phyloP scores from a whole-genome alignment of 257 asterid genomes.

The Salvia hispanica region DNA sequence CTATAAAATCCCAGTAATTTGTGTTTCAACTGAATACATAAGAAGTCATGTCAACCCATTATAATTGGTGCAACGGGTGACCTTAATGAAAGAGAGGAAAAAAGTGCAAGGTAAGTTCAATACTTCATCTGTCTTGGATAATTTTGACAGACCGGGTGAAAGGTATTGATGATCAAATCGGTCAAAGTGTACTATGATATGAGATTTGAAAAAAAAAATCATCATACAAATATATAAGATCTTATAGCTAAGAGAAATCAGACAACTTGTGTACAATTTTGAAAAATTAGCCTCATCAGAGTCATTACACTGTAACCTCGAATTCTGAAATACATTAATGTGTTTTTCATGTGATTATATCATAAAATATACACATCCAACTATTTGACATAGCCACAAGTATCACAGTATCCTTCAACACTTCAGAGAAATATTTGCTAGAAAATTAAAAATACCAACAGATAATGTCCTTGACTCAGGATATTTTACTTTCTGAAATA shows the following conservation, averaged over 20 bases:
- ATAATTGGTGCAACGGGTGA: background rate
- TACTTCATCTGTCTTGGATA: background rate
- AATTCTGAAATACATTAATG: background rate
- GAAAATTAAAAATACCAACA: constrained; percentile 8
- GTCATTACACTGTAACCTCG: background rate
- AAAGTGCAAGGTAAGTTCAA: background rate
- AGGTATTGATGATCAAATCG: background rate
- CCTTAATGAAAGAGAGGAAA: background rate
- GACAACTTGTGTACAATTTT: no score
- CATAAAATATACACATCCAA: background rate
- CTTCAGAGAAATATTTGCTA: background rate
- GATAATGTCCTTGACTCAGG: background rate
- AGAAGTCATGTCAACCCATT: background rate
- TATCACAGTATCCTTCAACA: background rate
- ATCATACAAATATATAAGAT: background rate
- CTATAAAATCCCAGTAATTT: background rate
- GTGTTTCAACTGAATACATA: background rate
- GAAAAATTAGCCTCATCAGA: background rate
- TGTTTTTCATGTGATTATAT: background rate
- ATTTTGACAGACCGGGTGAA: background rate
- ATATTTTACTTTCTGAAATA: constrained; percentile 11
- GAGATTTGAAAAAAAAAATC: background rate
- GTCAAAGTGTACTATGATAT: background rate
- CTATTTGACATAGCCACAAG: background rate
- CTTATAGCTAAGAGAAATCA: no score